Evolutionary conservation across 257 asterid genomes (phyloP).

Genomic region (Primulina huaijiensis): DNA sequence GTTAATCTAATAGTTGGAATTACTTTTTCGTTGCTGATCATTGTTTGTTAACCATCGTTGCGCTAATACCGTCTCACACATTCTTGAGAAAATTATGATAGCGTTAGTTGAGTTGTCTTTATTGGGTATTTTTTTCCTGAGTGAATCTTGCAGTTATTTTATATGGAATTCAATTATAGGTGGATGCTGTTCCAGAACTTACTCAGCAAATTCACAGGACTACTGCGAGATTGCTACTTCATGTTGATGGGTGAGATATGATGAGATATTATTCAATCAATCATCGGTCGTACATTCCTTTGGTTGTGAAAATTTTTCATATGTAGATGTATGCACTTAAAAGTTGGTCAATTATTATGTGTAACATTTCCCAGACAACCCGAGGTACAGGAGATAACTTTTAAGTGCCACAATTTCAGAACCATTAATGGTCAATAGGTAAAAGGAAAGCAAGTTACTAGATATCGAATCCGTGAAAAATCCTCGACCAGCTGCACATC

Average conservation of each 20-base stretch:
- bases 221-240: constrained; percentile 82
- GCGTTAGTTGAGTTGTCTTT: not conserved
- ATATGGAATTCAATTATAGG: constrained; percentile 50
- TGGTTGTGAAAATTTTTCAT: constrained; percentile 14
- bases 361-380: not conserved
- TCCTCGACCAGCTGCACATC: constrained; percentile 73
- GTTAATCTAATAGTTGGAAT: constrained; percentile 4
- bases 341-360: constrained; percentile 7
- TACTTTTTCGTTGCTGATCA: constrained; percentile 12
- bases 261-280: constrained; percentile 20
- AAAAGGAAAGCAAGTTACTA: constrained; percentile 42
- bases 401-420: not conserved
- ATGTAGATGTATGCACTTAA: constrained; percentile 16
- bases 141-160: constrained; percentile 19
- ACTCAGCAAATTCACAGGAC: constrained; percentile 75
- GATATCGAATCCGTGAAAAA: constrained; percentile 47
- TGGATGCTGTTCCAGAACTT: constrained; percentile 96
- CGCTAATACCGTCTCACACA: constrained; percentile 7
- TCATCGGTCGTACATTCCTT: not conserved
- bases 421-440: constrained; percentile 9
- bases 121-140: constrained; percentile 7
- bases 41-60: constrained; percentile 5
- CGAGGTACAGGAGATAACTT: not conserved
- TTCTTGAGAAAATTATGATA: constrained; percentile 15
- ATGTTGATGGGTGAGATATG: constrained; percentile 78